Percentiles rank a stretch among this genome's conserved stretches.
phyloP scores from a whole-genome alignment of 805 yeast species.

The Yamadazyma olivae region DNA sequence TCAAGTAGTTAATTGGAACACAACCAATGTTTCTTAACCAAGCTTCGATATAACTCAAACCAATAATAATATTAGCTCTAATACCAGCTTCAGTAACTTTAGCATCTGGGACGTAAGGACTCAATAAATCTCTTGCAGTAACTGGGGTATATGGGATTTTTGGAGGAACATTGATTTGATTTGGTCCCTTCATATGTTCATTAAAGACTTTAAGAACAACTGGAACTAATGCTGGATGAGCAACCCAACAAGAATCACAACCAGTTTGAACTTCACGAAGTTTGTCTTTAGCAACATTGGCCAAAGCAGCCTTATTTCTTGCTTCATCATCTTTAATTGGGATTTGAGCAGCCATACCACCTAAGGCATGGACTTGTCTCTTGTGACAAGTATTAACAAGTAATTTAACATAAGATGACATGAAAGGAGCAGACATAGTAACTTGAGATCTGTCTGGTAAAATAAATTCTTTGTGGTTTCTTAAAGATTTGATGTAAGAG shows the following conservation, averaged over 20 bases:
- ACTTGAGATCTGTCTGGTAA: constrained; percentile 80
- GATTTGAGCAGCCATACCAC: constrained; percentile 89
- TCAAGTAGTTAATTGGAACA: constrained; percentile 79
- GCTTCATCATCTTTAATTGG: constrained; percentile 71
- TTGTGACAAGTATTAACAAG: constrained; percentile 72
- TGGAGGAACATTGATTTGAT: constrained; percentile 62
- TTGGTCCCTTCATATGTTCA: constrained; percentile 78
- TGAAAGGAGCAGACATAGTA: constrained; percentile 78
- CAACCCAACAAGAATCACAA: constrained; percentile 89
- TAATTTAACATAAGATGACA: constrained; percentile 73
- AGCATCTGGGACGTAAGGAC: constrained; percentile 61
- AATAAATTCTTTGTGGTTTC: constrained; percentile 63
- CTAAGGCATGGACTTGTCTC: constrained; percentile 83
- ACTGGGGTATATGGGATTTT: constrained; percentile 49
- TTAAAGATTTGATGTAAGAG: constrained; percentile 71
- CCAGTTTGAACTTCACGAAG: constrained; percentile 74
- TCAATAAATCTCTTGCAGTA: constrained; percentile 56
- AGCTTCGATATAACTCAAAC: constrained; percentile 78
- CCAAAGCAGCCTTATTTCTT: constrained; percentile 65
- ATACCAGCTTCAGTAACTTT: constrained; percentile 70
- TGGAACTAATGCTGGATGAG: constrained; percentile 78
- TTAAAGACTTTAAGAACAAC: constrained; percentile 71
- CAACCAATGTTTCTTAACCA: constrained; percentile 85
- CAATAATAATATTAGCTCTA: constrained; percentile 68
- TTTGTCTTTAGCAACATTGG: constrained; percentile 71